Base-by-base conservation (phyloP, 805 yeast species). In the Candida montana region DNA sequence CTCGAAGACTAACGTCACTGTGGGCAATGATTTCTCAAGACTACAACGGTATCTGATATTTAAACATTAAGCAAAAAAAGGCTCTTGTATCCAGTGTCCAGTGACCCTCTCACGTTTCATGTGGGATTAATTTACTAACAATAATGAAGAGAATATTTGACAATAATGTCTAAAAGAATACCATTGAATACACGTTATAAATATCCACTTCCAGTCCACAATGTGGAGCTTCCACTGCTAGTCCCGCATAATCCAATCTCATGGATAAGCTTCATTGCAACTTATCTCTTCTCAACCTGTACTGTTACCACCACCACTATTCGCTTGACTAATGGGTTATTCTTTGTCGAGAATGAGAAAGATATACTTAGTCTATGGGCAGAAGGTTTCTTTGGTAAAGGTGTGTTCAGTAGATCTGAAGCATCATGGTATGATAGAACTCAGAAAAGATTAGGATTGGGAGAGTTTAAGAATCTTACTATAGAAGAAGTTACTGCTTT, bases 11-110 rank as follows among this genome's bases (percentile, higher is more conserved):
- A 43, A 52, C 51, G 58, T 61, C 77, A 53, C 58, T 79, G 86
- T 77, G 76, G 72, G 84, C 80, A 74, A 59, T 66, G 81, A 76
- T 77, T 79, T 74, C 80, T 75, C 79, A 76, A 81, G 95, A 86
- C 95, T 86, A 86, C 95, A 86, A 86, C 95, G 95, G 95, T 86
- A 86, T 86, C 95, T 86, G 95, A 83, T n/a, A n/a, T 15, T 11
- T 33, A 11, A 20, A 35, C n/a, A 11, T 13, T 16, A 19, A 29
- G 12, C n/a, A 13, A 33, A 10, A 26, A 16, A 19, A 13, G 28
- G 29, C 13, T 30, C 9, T 30, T 30, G 19, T 8, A 30, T 16
- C 7, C 18, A 29, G 13, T 7, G n/a, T 15, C 31, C 13, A 29
- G 7, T 29, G n/a, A 13, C 7, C 7, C 6, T 30, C 19, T 18